These are phyloP conservation scores for Pyrrhoderma lamaoense DNA, from an alignment of 1,284 basidiomycete species.

Conservation along the genomic window DNA sequence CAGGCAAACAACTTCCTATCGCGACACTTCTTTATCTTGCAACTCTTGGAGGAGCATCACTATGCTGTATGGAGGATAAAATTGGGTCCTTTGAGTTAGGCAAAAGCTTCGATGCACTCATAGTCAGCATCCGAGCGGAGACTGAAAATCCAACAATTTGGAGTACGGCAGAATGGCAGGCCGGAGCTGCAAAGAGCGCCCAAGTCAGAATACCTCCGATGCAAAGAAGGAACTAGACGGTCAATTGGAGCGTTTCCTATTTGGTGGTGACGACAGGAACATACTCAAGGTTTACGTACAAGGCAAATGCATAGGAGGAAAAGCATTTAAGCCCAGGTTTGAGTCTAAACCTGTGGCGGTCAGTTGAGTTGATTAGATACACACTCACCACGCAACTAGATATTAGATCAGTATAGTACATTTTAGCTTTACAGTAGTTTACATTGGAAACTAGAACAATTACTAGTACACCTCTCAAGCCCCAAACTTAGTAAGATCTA, in stretches of 20 bases:
- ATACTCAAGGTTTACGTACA: constrained; percentile 81
- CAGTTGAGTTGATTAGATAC: not conserved
- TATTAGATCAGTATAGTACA: not conserved
- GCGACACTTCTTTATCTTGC: constrained; percentile 84
- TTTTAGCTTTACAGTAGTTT: not conserved
- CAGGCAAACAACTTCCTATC: constrained; percentile 60
- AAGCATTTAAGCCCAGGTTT: not conserved
- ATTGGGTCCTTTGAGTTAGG: constrained; percentile 79
- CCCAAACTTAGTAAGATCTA: not conserved
- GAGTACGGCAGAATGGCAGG: constrained; percentile 34
- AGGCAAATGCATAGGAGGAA: constrained; percentile 72
- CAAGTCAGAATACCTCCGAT: constrained; percentile 24
- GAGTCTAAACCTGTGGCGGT: not conserved
- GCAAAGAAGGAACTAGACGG: constrained; percentile 35
- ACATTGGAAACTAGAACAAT: not conserved
- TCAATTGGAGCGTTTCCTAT: constrained; percentile 68
- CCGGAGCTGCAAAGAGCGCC: constrained; percentile 23
- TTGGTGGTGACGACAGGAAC: constrained; percentile 85
- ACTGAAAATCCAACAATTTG: constrained; percentile 59
- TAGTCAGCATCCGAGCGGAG: constrained; percentile 48
- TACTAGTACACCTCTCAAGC: not conserved
- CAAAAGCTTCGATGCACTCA: constrained; percentile 87
- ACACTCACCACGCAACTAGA: not conserved
- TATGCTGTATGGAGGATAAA: constrained; percentile 64
- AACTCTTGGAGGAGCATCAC: constrained; percentile 84